phyloP scores from a whole-genome alignment of 176 grass and related monocot genomes.

The Oryza nivara region DNA sequence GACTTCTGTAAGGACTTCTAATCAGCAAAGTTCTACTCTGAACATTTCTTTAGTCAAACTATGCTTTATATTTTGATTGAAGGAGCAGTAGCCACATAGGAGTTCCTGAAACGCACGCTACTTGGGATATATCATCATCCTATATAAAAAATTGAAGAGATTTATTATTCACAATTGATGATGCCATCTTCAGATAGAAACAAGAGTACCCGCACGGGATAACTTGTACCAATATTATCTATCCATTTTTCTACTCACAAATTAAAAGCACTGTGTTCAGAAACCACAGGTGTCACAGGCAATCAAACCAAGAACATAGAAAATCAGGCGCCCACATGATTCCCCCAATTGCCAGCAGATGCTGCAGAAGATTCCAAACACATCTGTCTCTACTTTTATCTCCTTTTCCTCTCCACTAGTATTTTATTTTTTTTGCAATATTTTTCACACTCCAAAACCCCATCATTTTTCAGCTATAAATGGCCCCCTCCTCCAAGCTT shows the following conservation, averaged over 20 bases:
- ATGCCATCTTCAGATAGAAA: not conserved
- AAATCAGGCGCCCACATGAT: slow-evolving; percentile 30
- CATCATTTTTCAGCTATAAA: slow-evolving; percentile 70
- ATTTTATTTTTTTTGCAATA: slow-evolving; percentile 5
- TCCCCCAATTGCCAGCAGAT: slow-evolving; percentile 22
- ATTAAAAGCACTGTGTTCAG: slow-evolving; percentile 2
- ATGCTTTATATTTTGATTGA: not conserved
- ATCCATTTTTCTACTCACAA: not conserved
- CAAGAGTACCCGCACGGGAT: not conserved
- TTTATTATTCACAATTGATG: slow-evolving; percentile 26
- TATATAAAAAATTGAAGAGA: slow-evolving; percentile 1
- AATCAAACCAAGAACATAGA: slow-evolving; percentile 32
- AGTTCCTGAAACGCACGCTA: not conserved
- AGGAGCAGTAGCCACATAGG: not conserved
- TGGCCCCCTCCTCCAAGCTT: slow-evolving; percentile 50
- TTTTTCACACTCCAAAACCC: slow-evolving; percentile 12
- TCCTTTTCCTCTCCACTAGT: slow-evolving; percentile 38
- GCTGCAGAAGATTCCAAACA: slow-evolving; percentile 46
- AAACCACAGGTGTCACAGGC: slow-evolving; percentile 36
- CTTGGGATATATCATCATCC: not conserved
- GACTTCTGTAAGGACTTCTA: not conserved
- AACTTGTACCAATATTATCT: not conserved
- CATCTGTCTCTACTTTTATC: not conserved
- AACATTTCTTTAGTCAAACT: not conserved
- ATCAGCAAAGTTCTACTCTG: not conserved